Conservation (phyloP, 73 alveolate genomes). For the Tetrahymena elliotti region DNA sequence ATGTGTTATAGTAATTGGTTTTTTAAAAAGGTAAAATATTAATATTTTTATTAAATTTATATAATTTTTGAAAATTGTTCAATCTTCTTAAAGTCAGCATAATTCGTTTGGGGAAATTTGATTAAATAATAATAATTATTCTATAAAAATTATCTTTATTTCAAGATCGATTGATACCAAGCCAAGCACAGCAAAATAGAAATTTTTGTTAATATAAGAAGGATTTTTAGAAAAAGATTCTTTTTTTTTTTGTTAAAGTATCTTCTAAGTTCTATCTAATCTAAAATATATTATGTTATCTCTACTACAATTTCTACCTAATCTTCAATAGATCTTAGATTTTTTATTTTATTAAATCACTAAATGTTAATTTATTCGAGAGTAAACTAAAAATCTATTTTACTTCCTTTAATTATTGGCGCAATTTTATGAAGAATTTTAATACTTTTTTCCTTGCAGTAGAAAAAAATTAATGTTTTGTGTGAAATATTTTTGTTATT, state of each 20-base stretch:
- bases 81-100: neutral
- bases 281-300: neutral
- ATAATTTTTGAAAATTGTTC: neutral
- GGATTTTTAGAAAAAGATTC: too few relatives aligned
- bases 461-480: neutral
- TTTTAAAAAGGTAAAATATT: neutral
- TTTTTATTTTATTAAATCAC: too few relatives aligned
- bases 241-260: neutral
- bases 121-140: neutral
- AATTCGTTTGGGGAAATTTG: neutral
- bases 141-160: neutral
- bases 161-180: neutral
- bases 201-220: too few relatives aligned
- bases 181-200: neutral
- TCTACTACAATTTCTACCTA: neutral
- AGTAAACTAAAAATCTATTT: neutral
- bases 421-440: neutral
- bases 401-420: neutral
- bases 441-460: neutral
- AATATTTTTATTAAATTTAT: neutral
- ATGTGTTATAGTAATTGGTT: neutral
- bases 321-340: too few relatives aligned
- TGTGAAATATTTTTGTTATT: neutral
- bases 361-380: too few relatives aligned
- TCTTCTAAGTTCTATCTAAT: neutral